Evolutionary conservation across 345 rosid species (phyloP).

Genomic region (Angophora floribunda): DNA sequence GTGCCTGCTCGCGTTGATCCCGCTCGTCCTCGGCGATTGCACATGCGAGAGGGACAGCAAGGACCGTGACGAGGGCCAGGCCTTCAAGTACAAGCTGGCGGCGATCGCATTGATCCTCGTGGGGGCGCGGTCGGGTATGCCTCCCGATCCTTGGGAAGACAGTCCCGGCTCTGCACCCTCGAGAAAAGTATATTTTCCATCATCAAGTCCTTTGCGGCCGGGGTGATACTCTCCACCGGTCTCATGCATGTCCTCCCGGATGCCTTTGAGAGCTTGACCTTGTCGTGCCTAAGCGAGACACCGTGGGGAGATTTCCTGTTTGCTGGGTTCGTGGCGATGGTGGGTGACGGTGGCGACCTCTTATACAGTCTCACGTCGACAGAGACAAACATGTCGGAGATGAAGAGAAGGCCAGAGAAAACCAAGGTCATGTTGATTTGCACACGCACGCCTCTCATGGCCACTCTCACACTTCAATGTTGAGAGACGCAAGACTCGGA

Average conservation of each 20-base stretch:
- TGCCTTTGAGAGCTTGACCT: slow-evolving; percentile 53
- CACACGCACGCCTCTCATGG: slow-evolving; percentile 21
- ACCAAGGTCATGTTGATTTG: slow-evolving; percentile 7
- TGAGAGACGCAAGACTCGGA: slow-evolving; percentile 17
- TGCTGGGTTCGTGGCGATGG: slow-evolving; percentile 65
- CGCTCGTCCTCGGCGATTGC: background rate
- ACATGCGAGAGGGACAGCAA: slow-evolving; percentile 5
- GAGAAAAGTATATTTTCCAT: slow-evolving; percentile 31
- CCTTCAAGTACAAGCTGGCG: slow-evolving; percentile 22
- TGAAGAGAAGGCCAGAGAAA: slow-evolving; percentile 2
- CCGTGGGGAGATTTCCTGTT: slow-evolving; percentile 80
- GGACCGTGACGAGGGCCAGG: background rate
- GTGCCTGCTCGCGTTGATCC: background rate
- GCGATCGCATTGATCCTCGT: slow-evolving; percentile 38
- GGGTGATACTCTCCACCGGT: slow-evolving; percentile 72
- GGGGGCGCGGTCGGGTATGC: slow-evolving; percentile 33
- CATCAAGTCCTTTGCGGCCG: slow-evolving; percentile 67
- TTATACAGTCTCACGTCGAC: slow-evolving; percentile 9
- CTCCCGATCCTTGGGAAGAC: slow-evolving; percentile 33
- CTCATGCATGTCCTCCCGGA: slow-evolving; percentile 80
- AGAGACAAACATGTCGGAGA: slow-evolving; percentile 9
- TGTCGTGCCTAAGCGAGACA: slow-evolving; percentile 33
- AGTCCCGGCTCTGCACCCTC: slow-evolving; percentile 18
- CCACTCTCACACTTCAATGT: slow-evolving; percentile 21
- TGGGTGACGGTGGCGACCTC: slow-evolving; percentile 69